These are phyloP conservation scores for Curvularia hawaiiensis DNA, from an alignment of 2,329 filamentous ascomycete species.

Conservation along the genomic window DNA sequence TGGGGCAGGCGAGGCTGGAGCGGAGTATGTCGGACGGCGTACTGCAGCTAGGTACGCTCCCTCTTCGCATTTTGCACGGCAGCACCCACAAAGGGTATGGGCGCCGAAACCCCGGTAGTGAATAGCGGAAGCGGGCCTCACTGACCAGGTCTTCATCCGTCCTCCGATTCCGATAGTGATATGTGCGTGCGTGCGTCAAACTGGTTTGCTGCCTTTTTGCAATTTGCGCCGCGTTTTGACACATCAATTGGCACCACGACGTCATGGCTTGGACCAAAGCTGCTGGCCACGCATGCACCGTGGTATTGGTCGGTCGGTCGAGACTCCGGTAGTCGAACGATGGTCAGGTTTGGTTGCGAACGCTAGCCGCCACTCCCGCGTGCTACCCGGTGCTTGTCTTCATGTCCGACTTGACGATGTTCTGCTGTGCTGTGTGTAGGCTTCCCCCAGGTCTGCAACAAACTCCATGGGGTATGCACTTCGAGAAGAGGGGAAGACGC, in stretches of 20 bases:
- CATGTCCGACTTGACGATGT: not conserved
- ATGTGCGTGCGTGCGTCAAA: slow-evolving; percentile 7
- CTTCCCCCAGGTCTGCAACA: not conserved
- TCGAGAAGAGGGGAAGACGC: not conserved
- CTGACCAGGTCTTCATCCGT: slow-evolving; percentile 4
- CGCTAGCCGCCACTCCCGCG: slow-evolving; percentile 11
- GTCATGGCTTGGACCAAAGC: slow-evolving; percentile 4
- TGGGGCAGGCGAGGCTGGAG: slow-evolving; percentile 6
- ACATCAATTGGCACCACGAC: slow-evolving; percentile 4
- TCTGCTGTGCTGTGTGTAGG: not conserved
- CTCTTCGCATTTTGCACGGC: not conserved
- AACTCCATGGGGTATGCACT: not conserved
- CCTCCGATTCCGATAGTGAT: slow-evolving; percentile 8
- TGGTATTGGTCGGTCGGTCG: slow-evolving; percentile 4
- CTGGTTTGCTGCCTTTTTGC: not conserved
- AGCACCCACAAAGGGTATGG: slow-evolving; percentile 10
- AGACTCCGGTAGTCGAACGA: not conserved
- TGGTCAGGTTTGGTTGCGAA: slow-evolving; percentile 1
- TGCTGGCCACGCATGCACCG: slow-evolving; percentile 2
- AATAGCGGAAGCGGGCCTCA: slow-evolving; percentile 3
- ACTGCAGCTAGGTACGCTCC: slow-evolving; percentile 13
- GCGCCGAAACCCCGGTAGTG: slow-evolving; percentile 8
- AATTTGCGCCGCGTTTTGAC: slow-evolving; percentile 12
- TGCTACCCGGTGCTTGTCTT: slow-evolving; percentile 7
- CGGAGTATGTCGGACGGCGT: slow-evolving; percentile 14